Conservation (phyloP, 1,139 yeast genomes). For the Protomyces inouyei region DNA sequence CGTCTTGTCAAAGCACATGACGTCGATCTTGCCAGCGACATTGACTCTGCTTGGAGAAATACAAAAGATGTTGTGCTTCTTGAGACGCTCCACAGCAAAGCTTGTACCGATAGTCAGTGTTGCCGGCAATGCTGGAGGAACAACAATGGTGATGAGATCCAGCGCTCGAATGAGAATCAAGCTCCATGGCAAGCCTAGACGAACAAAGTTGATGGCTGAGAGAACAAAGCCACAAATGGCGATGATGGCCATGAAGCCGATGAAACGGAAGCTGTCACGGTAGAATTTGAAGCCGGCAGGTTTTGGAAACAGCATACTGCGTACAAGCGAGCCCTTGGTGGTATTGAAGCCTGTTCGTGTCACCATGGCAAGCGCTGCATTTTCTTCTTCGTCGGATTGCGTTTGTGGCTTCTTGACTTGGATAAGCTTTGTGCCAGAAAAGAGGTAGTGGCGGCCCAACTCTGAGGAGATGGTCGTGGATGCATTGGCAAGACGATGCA, state of each 20-base stretch:
- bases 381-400: conserved; percentile 50
- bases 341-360: conserved; percentile 90
- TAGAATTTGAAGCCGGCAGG: conserved; percentile 92
- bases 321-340: conserved; percentile 87
- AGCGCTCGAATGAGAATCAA: conserved; percentile 76
- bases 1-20: conserved; percentile 90
- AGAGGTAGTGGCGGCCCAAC: conserved; percentile 69
- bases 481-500: conserved; percentile 51
- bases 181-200: conserved; percentile 48
- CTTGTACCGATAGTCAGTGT: conserved; percentile 94
- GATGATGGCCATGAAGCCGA: conserved; percentile 85
- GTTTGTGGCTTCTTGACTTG: conserved; percentile 62
- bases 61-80: conserved; percentile 67
- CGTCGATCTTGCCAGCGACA: conserved; percentile 88
- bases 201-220: conserved; percentile 76
- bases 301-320: conserved; percentile 95
- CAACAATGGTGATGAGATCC: conserved; percentile 91
- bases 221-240: conserved; percentile 80
- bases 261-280: conserved; percentile 87
- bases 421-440: conserved; percentile 81
- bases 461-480: conserved; percentile 50
- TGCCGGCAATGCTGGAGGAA: conserved; percentile 98
- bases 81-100: conserved; percentile 75
- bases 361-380: conserved; percentile 74
- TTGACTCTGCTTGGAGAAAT: conserved; percentile 84